Conservation (phyloP, 306 rosid species). For the Begonia masoniana region DNA sequence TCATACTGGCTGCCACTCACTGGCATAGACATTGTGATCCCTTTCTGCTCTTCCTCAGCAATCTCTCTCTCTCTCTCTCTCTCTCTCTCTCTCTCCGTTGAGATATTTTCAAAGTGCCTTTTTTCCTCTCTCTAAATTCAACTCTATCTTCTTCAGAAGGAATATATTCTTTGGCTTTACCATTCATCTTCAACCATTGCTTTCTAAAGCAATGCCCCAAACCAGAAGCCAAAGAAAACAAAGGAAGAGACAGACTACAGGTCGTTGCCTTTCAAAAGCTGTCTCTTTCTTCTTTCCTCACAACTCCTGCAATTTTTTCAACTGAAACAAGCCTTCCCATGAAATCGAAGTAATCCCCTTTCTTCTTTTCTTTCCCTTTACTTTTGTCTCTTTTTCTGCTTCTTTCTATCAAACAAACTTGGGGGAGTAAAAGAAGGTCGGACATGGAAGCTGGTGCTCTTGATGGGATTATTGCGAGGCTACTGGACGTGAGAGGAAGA, state of each 20-base stretch:
- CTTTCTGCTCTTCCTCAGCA: background rate
- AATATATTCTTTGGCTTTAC: conserved; percentile 14
- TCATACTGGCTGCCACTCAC: no score
- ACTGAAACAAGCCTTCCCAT: conserved; percentile 2
- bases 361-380: conserved; percentile 12
- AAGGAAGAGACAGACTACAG: background rate
- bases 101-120: background rate
- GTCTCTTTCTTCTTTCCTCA: background rate
- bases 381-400: conserved; percentile 7
- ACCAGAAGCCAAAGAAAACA: background rate
- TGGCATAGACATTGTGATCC: no score
- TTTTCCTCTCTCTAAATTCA: background rate
- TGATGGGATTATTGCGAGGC: conserved; percentile 50
- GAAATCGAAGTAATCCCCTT: conserved; percentile 11
- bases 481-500: conserved; percentile 48
- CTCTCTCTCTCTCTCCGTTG: background rate
- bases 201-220: conserved; percentile 14
- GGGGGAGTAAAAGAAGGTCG: background rate
- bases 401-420: conserved; percentile 8
- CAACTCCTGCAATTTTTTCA: conserved; percentile 13
- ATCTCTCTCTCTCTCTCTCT: conserved; percentile 1
- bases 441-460: conserved; percentile 56
- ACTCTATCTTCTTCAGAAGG: background rate
- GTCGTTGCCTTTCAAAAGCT: no score
- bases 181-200: conserved; percentile 22